phyloP scores from a whole-genome alignment of 2,329 filamentous ascomycete species.

The Colletotrichum graminicola region DNA sequence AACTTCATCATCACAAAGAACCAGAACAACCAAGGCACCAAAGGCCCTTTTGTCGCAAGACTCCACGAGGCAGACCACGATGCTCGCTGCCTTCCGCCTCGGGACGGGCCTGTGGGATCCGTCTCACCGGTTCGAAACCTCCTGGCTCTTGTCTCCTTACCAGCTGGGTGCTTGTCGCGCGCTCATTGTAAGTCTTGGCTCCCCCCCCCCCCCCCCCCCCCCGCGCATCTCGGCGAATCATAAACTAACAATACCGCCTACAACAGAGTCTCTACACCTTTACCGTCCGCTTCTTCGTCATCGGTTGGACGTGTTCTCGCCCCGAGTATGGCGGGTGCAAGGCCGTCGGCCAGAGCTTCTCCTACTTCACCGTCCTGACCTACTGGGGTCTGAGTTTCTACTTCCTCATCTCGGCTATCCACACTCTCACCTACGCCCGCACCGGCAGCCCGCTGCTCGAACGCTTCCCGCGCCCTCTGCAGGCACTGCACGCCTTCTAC shows the following conservation, averaged over 20 bases:
- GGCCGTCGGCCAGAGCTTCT: constrained; percentile 71
- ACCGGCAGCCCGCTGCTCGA: constrained; percentile 67
- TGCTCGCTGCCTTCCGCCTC: constrained; percentile 53
- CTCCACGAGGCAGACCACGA: constrained; percentile 29
- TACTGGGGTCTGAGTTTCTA: constrained; percentile 90
- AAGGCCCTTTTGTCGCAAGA: constrained; percentile 3
- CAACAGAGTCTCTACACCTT: constrained; percentile 75
- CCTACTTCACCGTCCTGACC: constrained; percentile 84
- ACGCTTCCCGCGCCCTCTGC: constrained; percentile 70
- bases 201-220: constrained; percentile 30
- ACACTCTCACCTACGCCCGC: constrained; percentile 76
- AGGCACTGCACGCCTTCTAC: constrained; percentile 73
- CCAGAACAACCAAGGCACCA: not conserved
- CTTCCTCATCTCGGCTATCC: constrained; percentile 74
- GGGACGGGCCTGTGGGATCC: constrained; percentile 63
- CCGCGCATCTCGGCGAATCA: not conserved
- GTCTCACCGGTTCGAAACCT: constrained; percentile 79
- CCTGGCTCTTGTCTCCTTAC: constrained; percentile 80
- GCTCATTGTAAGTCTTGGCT: constrained; percentile 59
- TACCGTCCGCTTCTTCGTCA: constrained; percentile 74
- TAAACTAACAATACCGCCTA: constrained; percentile 7
- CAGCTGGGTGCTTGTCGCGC: constrained; percentile 70
- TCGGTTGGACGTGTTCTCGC: constrained; percentile 74
- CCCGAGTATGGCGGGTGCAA: constrained; percentile 55
- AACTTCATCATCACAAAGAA: constrained; percentile 35